Base-by-base conservation (phyloP, 2,329 filamentous ascomycete genomes). In the Clonostachys solani region DNA sequence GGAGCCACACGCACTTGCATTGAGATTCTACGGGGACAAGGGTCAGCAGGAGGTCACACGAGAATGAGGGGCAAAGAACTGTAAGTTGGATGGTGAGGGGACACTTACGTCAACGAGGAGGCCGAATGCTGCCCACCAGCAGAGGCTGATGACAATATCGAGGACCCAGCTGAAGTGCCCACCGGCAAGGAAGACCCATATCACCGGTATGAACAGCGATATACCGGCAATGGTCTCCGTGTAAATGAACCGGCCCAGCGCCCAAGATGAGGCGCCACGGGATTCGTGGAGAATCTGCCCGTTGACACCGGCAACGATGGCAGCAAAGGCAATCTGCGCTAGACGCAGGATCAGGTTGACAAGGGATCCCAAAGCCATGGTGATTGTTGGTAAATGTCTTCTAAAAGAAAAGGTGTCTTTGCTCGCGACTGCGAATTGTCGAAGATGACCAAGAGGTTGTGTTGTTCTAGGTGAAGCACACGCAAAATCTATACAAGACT, bases 161-260 rank as follows among this genome's bases (percentile, higher is more conserved):
- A 83, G 70, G 1, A 84, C 84, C 77, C 84, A 92, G 64, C 85
- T 77, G 51, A 83, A 64, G 91, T 89, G 42, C 74, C 77, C 44
- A 71, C 70, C 3, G 80, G 78, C 59, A 88, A 87, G 3, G 88
- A 88, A 38, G 92, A 73, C 29, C 91, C 86, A 89, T 52, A 92
- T 62, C 23, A 92, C 66, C 6, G 80, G 73, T n/a, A 89, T 70
- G 38, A 92, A 63, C 47, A 91, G 81, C 12, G 83, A 81, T 16
- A 92, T 59, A 17, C 75, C 83, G 4, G 88, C 84, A 37, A 91
- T 75, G 16, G 89, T 80, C 59, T 87, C 80, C 42, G 86, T 80
- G 71, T 89, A 92, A 67, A 92, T 89, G 69, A 85, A 83, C 48
- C 87, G 83, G 35, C 76, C 82, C 10, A 63, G 59, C 37, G 78